phyloP scores from a whole-genome alignment of 345 rosid genomes.

The Salix udensis region DNA sequence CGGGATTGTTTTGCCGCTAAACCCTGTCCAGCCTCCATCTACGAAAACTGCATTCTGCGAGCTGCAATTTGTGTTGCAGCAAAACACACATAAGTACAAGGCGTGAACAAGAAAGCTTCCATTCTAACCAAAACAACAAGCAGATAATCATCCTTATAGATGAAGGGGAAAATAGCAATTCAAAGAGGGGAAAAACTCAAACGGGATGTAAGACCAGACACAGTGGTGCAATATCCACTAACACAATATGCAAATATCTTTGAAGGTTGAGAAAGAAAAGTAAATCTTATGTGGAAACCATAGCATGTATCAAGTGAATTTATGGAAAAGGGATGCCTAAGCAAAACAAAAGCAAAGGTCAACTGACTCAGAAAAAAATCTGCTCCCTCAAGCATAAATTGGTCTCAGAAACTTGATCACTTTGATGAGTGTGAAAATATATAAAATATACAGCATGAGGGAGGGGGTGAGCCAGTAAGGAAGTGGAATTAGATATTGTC shows the following conservation, averaged over 20 bases:
- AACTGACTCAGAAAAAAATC: background rate
- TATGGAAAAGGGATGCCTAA: background rate
- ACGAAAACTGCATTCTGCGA: constrained; percentile 43
- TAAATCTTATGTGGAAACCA: background rate
- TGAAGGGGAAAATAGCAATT: background rate
- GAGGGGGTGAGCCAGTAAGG: background rate
- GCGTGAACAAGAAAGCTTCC: background rate
- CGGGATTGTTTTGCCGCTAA: constrained; percentile 29
- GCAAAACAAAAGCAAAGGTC: background rate
- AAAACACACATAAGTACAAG: background rate
- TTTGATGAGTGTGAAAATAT: background rate
- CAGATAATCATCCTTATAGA: background rate
- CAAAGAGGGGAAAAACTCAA: background rate
- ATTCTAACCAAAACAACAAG: constrained; percentile 1
- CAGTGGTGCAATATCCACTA: background rate
- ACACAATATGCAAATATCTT: background rate
- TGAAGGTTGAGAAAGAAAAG: background rate
- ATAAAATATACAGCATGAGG: background rate
- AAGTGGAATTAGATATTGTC: background rate
- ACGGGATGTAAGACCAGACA: background rate
- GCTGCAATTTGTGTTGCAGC: constrained; percentile 43
- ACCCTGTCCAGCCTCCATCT: constrained; percentile 54
- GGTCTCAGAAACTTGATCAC: background rate
- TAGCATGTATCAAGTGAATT: background rate
- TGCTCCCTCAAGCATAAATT: background rate